Base-by-base conservation (phyloP, 495 filamentous ascomycete genomes). In the Xanthoparmelia taractica region DNA sequence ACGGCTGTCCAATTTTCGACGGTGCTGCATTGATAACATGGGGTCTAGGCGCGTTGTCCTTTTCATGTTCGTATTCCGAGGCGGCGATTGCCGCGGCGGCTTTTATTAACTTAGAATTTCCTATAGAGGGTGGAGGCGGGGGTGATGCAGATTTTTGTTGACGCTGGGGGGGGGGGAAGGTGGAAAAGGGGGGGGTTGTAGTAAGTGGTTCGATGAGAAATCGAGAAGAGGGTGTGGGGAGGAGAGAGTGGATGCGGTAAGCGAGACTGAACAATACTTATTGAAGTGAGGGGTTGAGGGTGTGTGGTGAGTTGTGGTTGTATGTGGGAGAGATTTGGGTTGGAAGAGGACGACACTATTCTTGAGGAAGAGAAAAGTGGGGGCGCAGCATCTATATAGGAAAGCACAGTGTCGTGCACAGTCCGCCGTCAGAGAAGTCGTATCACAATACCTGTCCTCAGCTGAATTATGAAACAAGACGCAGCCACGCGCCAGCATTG, bases 101-200 rank as follows among this genome's bases (percentile, higher is more conserved):
- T 5, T 57, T n/a, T 4, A n/a, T 62, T 62, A 18, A 20, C 54
- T 18, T 23, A 36, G 27, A 27, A 29, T 29, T 25, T 33, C 8
- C 20, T 62, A 18, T 56, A 31, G 18, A 62, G 60, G 15, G 8
- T 34, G 27, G 40, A 33, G 50, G 25, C 34, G 36, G 57, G n/a
- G 11, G 50, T 36, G 36, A 62, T 56, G 25, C 60, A 62, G 50
- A 62, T 62, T 57, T 8, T 57, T 11, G 23, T 12, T n/a, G n/a
- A n/a, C n/a, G n/a, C n/a, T n/a, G n/a, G n/a, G n/a, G n/a, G n/a
- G n/a, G n/a, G n/a, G n/a, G 10, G 4, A 13, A 27, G 38, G 20
- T 34, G 18, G 4, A 3, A 25, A 25, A n/a, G 34, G 12, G 34
- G 12, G 8, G 37, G 17, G 45, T 33, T 25, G 34, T 36, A 36